phyloP scores from a whole-genome alignment of 805 yeast genomes.

The Metschnikowia corniflorae region DNA sequence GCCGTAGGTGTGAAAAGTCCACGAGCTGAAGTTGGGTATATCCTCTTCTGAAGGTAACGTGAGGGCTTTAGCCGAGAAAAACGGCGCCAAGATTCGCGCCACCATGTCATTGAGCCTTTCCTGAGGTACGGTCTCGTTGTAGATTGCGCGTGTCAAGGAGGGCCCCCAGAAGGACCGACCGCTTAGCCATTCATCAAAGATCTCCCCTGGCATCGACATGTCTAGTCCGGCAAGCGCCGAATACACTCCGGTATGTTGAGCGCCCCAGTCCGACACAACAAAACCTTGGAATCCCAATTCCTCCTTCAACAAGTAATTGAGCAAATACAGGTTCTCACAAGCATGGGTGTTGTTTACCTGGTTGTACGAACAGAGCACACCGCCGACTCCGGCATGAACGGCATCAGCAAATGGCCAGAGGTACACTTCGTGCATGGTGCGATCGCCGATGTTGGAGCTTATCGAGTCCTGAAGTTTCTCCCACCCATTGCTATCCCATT shows the following conservation, averaged over 20 bases:
- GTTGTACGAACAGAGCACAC: slow-evolving; percentile 61
- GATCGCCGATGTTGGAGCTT: slow-evolving; percentile 55
- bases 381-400: slow-evolving; percentile 55
- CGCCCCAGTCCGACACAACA: slow-evolving; percentile 68
- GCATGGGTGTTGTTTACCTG: slow-evolving; percentile 54
- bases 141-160: slow-evolving; percentile 49
- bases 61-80: slow-evolving; percentile 41
- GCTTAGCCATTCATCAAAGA: slow-evolving; percentile 49
- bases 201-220: slow-evolving; percentile 64
- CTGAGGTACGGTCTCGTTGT: slow-evolving; percentile 53
- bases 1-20: slow-evolving; percentile 56
- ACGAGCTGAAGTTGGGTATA: slow-evolving; percentile 53
- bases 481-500: slow-evolving; percentile 47
- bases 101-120: slow-evolving; percentile 60
- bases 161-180: slow-evolving; percentile 60
- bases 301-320: slow-evolving; percentile 54
- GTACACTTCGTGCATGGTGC: slow-evolving; percentile 59
- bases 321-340: slow-evolving; percentile 54
- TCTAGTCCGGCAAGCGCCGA: slow-evolving; percentile 59
- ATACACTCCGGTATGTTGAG: slow-evolving; percentile 54
- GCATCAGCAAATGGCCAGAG: slow-evolving; percentile 68
- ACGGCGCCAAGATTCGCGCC: slow-evolving; percentile 54
- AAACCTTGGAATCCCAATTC: slow-evolving; percentile 67
- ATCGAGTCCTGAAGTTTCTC: slow-evolving; percentile 39
- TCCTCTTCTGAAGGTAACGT: slow-evolving; percentile 39